Conservation (phyloP, 805 yeast species). For the Kuraishia capsulata region DNA sequence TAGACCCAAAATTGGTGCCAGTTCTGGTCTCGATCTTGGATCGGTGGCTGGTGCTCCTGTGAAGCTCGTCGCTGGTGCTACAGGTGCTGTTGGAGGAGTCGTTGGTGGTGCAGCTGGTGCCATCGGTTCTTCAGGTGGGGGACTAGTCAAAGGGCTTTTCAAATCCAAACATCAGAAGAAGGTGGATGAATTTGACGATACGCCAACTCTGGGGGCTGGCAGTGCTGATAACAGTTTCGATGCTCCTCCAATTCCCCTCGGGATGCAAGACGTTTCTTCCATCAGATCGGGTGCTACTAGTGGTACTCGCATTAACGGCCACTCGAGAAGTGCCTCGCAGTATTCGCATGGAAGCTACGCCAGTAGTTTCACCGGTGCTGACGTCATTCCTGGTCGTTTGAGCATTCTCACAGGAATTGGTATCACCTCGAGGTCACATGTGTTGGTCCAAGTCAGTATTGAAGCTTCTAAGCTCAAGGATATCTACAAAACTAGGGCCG, state of each 20-base stretch:
- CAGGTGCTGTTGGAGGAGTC: slow-evolving; percentile 35
- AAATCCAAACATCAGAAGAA: slow-evolving; percentile 9
- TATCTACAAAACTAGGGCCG: slow-evolving; percentile 53
- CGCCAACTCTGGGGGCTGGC: slow-evolving; percentile 9
- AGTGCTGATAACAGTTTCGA: slow-evolving; percentile 7
- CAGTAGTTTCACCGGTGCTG: slow-evolving; percentile 22
- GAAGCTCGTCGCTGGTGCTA: slow-evolving; percentile 37
- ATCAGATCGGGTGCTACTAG: slow-evolving; percentile 23
- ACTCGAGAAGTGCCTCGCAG: slow-evolving; percentile 8
- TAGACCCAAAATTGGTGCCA: slow-evolving; percentile 45
- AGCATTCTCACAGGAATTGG: slow-evolving; percentile 31
- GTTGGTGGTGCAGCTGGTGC: slow-evolving; percentile 31
- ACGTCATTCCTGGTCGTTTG: slow-evolving; percentile 43
- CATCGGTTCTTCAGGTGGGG: slow-evolving; percentile 15
- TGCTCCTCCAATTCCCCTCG: slow-evolving; percentile 11
- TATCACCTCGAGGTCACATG: slow-evolving; percentile 9
- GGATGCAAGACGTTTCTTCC: slow-evolving; percentile 24
- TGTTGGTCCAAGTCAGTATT: slow-evolving; percentile 46
- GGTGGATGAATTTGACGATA: slow-evolving; percentile 1
- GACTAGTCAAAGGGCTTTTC: slow-evolving; percentile 39
- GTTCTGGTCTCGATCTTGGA: slow-evolving; percentile 30
- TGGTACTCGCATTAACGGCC: slow-evolving; percentile 5
- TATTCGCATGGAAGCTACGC: slow-evolving; percentile 26
- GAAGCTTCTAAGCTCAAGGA: slow-evolving; percentile 37
- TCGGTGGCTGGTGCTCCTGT: slow-evolving; percentile 35